Base-by-base conservation (phyloP, 495 filamentous ascomycete species). In the Penicillium taxi region DNA sequence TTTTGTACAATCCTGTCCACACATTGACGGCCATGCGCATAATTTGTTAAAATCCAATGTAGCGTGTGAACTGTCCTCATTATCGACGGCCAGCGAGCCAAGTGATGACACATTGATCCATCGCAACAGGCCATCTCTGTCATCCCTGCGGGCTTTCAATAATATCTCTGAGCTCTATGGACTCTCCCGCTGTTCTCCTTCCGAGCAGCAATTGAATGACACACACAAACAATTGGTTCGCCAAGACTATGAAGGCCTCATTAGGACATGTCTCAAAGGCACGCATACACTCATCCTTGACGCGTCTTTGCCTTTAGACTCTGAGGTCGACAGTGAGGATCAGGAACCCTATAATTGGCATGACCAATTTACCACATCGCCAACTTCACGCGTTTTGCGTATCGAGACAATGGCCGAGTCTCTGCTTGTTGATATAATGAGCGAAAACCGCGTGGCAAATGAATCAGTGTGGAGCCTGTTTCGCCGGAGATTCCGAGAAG, bases 11-110 rank as follows among this genome's bases (percentile, higher is more conserved):
- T 68, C 48, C 11, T 84, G 78, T 23, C 86, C 88, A 1, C 72
- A 90, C 44, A 89, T 95, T 52, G 88, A 95, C 54, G 80, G 90
- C 52, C 88, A 95, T 62, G 85, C 82, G 24, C 87, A 95, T 52
- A 87, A 86, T 46, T 63, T 88, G 1, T 66, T 94, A 16, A 58
- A 71, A 72, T 27, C 64, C 72, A 15, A 55, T 69, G 6, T 58
- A 71, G 25, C n/a, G n/a, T n/a, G n/a, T n/a, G n/a, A n/a, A n/a
- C n/a, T n/a, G n/a, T n/a, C n/a, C n/a, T n/a, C n/a, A n/a, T n/a
- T n/a, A n/a, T n/a, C n/a, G n/a, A n/a, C n/a, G n/a, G n/a, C n/a
- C n/a, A n/a, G n/a, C n/a, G n/a, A n/a, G n/a, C n/a, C n/a, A n/a
- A n/a, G n/a, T n/a, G n/a, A n/a, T n/a, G n/a, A n/a, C n/a, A n/a